A percentile compares a stretch with the other conserved stretches of the same genome.
phyloP scores from a whole-genome alignment of 2,329 filamentous ascomycete species.

The Xylariaceae sp. region DNA sequence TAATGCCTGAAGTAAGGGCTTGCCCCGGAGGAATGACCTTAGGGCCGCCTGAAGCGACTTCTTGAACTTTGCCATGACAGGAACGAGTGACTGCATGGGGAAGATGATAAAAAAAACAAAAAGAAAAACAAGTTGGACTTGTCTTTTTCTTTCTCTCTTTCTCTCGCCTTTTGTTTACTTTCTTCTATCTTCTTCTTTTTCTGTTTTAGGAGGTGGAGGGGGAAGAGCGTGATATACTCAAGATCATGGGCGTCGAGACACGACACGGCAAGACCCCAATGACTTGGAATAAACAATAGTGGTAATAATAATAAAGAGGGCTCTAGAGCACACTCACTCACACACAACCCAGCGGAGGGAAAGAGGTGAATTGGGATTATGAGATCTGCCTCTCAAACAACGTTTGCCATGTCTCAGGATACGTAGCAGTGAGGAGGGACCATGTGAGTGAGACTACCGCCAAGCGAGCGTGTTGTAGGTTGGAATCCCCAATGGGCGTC shows the following conservation, averaged over 20 bases:
- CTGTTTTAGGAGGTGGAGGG: slow-evolving; percentile 14
- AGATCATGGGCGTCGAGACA: slow-evolving; percentile 25
- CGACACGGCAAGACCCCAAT: slow-evolving; percentile 17
- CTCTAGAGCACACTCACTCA: not conserved
- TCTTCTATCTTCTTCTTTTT: slow-evolving; percentile 6
- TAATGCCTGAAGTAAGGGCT: slow-evolving; percentile 53
- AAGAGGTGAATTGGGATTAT: slow-evolving; percentile 20
- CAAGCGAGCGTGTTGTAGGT: slow-evolving; percentile 16
- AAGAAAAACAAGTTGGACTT: slow-evolving; percentile 21
- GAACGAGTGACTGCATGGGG: slow-evolving; percentile 46
- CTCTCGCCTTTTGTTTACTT: not conserved
- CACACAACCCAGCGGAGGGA: slow-evolving; percentile 2
- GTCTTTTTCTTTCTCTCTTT: slow-evolving; percentile 8
- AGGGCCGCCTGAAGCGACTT: slow-evolving; percentile 50
- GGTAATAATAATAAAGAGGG: not conserved
- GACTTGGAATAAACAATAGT: not conserved
- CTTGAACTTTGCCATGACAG: slow-evolving; percentile 53
- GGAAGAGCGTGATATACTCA: slow-evolving; percentile 21
- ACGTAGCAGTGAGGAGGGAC: slow-evolving; percentile 16
- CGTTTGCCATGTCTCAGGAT: slow-evolving; percentile 27
- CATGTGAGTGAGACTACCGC: slow-evolving; percentile 18
- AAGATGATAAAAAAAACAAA: slow-evolving; percentile 12
- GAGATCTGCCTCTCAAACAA: slow-evolving; percentile 24
- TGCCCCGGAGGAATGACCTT: slow-evolving; percentile 54
- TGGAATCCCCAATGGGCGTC: slow-evolving; percentile 21